These are phyloP conservation scores for Colletotrichum higginsianum DNA, from an alignment of 2,329 filamentous ascomycete species.

Conservation along the genomic window DNA sequence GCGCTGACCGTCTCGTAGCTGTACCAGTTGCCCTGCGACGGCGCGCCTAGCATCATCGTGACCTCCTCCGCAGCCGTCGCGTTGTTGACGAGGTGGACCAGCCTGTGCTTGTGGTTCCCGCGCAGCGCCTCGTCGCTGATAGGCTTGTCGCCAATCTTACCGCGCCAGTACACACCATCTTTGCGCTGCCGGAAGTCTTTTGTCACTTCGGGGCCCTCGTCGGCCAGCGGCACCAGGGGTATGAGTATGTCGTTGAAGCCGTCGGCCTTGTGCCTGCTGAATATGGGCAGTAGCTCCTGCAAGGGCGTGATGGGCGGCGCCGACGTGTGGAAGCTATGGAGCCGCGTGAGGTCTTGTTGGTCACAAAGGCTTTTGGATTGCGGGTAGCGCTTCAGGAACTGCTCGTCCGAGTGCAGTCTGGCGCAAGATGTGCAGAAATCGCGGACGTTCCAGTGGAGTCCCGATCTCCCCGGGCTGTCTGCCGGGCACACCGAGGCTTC, in stretches of 20 bases:
- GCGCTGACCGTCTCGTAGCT: conserved; percentile 69
- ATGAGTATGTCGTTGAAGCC: conserved; percentile 85
- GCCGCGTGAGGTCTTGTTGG: conserved; percentile 80
- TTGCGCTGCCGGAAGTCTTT: conserved; percentile 73
- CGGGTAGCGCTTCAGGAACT: conserved; percentile 77
- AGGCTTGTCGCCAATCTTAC: conserved; percentile 72
- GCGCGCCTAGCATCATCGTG: conserved; percentile 70
- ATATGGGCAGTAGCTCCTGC: conserved; percentile 79
- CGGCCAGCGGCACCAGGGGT: conserved; percentile 66
- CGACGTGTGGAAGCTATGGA: conserved; percentile 81
- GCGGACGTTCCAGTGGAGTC: conserved; percentile 74
- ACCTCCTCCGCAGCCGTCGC: conserved; percentile 65
- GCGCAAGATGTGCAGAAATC: conserved; percentile 76
- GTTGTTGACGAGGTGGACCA: conserved; percentile 78
- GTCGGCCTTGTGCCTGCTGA: conserved; percentile 80
- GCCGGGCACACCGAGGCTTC: conserved; percentile 71
- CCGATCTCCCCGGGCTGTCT: conserved; percentile 71
- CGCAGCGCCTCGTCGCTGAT: conserved; percentile 70
- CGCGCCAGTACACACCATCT: conserved; percentile 81
- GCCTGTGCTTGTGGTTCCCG: conserved; percentile 78
- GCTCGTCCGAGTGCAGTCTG: conserved; percentile 75
- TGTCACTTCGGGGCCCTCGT: conserved; percentile 61
- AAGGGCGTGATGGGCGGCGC: conserved; percentile 74
- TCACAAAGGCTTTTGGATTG: conserved; percentile 78
- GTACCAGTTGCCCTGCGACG: conserved; percentile 56